Evolutionary conservation across 2,329 filamentous ascomycete genomes (phyloP), one percentile per base, ranked within the genome.

Genomic region (Beauveria medogensis): DNA sequence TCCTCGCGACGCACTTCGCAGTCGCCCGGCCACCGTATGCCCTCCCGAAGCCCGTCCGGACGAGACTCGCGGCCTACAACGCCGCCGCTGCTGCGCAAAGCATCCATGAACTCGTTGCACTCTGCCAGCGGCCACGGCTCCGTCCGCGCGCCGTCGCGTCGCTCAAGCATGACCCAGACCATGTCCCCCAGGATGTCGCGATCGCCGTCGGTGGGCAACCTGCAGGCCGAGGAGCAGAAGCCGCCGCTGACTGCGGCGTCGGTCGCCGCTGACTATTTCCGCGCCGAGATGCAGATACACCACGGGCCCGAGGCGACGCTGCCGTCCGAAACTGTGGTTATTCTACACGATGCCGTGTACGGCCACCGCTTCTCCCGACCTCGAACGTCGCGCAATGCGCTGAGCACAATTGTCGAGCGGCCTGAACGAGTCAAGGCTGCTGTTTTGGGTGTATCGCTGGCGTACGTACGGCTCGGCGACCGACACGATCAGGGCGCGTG

Each of bases 281-380:
- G 79, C 63, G 83, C 81, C 63, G 91, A 96, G 70, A 73, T 95
- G 37, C 78, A 83, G 18, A 73, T 80, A 7, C 87, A 91, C 67
- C 82, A 87, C 61, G 75, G 77, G 37, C 69, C 69, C 2, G 71
- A 75, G 12, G 71, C 74, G 2, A 72, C 73, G 9, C 69, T 73
- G 28, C 65, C 75, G 40, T 74, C 82, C 12, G 79, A 92, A 63
- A 91, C 91, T 0, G 75, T 95, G 5, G 92, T 97, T 52, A 82
- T 99, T 34, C 77, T 99, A 2, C 92, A 97, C 68, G 94, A 99
- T 75, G 87, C 89, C 58, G 96, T 93, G 74, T 99, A 97, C 71
- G 92, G 93, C 26, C 94, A 99, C 75, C 87, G 92, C 24, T 99
- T 87, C 73, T 91, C 92, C 12, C 83, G 94, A 50, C 91, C 91